A percentile compares a stretch with the other conserved stretches of the same genome.
Evolutionary conservation across 306 rosid genomes (phyloP).

Genomic region (Betula pendula): DNA sequence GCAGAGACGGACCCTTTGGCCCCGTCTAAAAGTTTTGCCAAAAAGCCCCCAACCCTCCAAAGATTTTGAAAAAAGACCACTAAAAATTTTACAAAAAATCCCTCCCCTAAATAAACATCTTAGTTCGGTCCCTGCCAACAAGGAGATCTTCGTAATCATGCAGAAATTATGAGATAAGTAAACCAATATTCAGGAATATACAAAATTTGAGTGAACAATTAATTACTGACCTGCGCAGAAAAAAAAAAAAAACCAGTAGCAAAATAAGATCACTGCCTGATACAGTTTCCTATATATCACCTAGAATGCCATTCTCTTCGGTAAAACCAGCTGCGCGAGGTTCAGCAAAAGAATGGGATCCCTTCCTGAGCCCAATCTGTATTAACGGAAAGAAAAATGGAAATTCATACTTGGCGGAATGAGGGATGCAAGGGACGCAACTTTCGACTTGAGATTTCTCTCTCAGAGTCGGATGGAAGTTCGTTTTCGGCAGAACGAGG

Average conservation of each 20-base stretch:
- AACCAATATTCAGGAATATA: neutral
- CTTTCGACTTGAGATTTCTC: too few relatives aligned
- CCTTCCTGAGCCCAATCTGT: constrained; percentile 95
- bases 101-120: too few relatives aligned
- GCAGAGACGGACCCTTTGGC: too few relatives aligned
- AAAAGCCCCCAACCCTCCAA: too few relatives aligned
- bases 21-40: too few relatives aligned
- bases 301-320: constrained; percentile 89
- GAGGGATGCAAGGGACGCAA: too few relatives aligned
- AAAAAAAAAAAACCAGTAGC: constrained; percentile 87
- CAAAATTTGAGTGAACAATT: neutral
- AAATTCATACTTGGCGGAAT: neutral
- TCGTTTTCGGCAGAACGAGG: too few relatives aligned
- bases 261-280: constrained; percentile 85
- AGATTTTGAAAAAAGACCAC: too few relatives aligned
- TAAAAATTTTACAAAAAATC: too few relatives aligned
- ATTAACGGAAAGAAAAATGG: neutral
- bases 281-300: constrained; percentile 85
- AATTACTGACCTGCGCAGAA: constrained; percentile 92
- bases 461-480: too few relatives aligned
- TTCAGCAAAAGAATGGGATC: constrained; percentile 81
- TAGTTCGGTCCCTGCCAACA: too few relatives aligned
- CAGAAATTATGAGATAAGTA: too few relatives aligned
- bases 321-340: constrained; percentile 86
- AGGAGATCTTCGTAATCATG: neutral